Evolutionary conservation across 495 filamentous ascomycete genomes (phyloP), one percentile per base, ranked within the genome.

Genomic region (Cercophora scortea): DNA sequence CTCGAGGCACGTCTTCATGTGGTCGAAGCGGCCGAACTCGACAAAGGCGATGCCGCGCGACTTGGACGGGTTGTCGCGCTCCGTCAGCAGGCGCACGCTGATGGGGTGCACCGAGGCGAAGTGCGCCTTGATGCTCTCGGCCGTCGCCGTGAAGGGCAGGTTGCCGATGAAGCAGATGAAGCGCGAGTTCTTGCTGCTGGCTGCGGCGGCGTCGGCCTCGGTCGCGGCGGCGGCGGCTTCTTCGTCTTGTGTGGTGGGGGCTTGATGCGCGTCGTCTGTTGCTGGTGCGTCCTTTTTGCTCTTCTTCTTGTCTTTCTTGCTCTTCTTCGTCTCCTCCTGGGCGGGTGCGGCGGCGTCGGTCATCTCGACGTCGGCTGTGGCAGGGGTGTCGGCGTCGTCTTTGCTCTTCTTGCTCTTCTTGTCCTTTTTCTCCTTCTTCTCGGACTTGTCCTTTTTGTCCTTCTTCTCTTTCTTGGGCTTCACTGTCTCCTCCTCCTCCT

Each of bases 91-190:
- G 1, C 93, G 88, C 48, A 96, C 76, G 10, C 78, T 79, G 15
- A 73, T 77, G 3, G 93, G 90, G 12, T 80, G 66, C 49, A 95
- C 79, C 50, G 85, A 78, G 32, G 80, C 75, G 61, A 98, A 96
- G 71, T 98, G 91, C 52, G 77, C 73, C 19, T 63, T 68, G 32
- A 97, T 68, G 12, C 81, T 69, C 15, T 79, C 79, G 40, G 71
- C 73, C 12, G 86, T 95, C 41, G 89, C 87, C 44, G 77, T 81
- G 79, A 79, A 96, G 45, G 93, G 93, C 9, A 97, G 87, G 77
- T 96, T 96, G 59, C 87, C 87, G 52, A 95, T 79, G 72, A 96
- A 95, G 65, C 83, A 81, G 54, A 94, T 91, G 75, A 94, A 94
- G 52, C 89, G 80, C 19, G 73, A 60, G 16, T 69, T 63, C 62